Percentiles rank a stretch among this genome's conserved stretches.
Conservation (phyloP, 176 grass and related monocot species). For the Secale cereale region DNA sequence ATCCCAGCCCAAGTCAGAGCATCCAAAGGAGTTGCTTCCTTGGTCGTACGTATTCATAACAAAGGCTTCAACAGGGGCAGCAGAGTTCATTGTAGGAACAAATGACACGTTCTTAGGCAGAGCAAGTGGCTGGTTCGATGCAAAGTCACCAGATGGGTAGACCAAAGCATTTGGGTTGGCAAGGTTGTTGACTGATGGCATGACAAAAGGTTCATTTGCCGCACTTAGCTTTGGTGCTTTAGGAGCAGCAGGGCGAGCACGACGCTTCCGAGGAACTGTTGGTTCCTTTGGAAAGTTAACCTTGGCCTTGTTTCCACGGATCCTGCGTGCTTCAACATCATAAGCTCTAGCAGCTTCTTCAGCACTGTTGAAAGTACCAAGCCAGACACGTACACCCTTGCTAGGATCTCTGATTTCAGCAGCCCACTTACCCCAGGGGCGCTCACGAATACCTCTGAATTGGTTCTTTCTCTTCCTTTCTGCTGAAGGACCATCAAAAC, state of each 20-base stretch:
- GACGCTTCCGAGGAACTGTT: slow-evolving; percentile 33
- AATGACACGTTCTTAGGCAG: slow-evolving; percentile 10
- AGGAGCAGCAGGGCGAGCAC: not conserved
- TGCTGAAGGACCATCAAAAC: slow-evolving; percentile 42
- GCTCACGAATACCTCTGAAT: slow-evolving; percentile 90
- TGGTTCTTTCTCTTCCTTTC: slow-evolving; percentile 90
- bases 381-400: slow-evolving; percentile 94
- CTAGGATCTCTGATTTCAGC: slow-evolving; percentile 98
- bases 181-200: slow-evolving; percentile 21
- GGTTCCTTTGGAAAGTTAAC: slow-evolving; percentile 78
- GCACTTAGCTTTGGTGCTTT: slow-evolving; percentile 33
- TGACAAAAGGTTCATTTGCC: slow-evolving; percentile 28
- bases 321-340: slow-evolving; percentile 79
- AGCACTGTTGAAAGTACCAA: slow-evolving; percentile 91
- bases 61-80: slow-evolving; percentile 28
- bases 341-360: slow-evolving; percentile 98
- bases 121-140: slow-evolving; percentile 34
- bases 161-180: slow-evolving; percentile 26
- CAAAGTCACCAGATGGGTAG: slow-evolving; percentile 28
- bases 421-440: slow-evolving; percentile 99
- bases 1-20: slow-evolving; percentile 43
- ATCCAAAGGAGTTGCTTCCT: slow-evolving; percentile 64
- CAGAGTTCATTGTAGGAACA: slow-evolving; percentile 31
- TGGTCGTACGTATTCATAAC: slow-evolving; percentile 50
- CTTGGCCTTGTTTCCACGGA: slow-evolving; percentile 93